Base-by-base conservation (phyloP, 2,329 filamentous ascomycete species). In the Lachnellula occidentalis region DNA sequence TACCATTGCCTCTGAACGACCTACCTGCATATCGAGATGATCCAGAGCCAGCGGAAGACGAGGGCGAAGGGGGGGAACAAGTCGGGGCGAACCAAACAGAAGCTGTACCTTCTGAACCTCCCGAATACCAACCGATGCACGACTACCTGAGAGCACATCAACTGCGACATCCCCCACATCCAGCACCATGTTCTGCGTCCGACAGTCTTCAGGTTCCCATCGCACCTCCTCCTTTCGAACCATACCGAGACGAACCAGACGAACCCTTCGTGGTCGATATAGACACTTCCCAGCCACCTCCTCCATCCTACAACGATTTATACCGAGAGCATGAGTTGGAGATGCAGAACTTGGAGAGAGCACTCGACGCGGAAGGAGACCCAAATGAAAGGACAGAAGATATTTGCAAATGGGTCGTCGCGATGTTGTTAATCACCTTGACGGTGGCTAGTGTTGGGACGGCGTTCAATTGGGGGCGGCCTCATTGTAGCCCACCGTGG, bases 41-140 rank as follows among this genome's bases (percentile, higher is more conserved):
- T 49, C 62, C 64, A 11, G 55, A 53, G 11, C 24, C 34, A 14
- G 47, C 53, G 39, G 57, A 56, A 22, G 54, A 55, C 9, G 55
- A 54, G 8, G 56, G 46, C 19, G n/a, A 27, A 12, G 48, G 15
- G 15, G 34, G 45, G 34, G 43, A 48, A 45, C 15, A 19, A 36
- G n/a, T 43, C 34, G 47, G 27, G 34, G 24, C 34, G 21, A 11
- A 41, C 43, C 43, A 49, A 12, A 21, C 24, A 31, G 49, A 42
- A 49, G 31, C 45, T 36, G 22, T 21, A 27, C 37, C 55, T 7
- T 47, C 52, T 12, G 39, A 45, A 41, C 65, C 65, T 47, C 65
- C 65, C 14, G 53, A 51, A 34, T 67, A 67, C 42, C 60, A 64
- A 48, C 64, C 65, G 2, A 67, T 67, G 65, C 61, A 64, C 55